Evolutionary conservation across 2,329 filamentous ascomycete species (phyloP).

Genomic region (Penicillium sp.): DNA sequence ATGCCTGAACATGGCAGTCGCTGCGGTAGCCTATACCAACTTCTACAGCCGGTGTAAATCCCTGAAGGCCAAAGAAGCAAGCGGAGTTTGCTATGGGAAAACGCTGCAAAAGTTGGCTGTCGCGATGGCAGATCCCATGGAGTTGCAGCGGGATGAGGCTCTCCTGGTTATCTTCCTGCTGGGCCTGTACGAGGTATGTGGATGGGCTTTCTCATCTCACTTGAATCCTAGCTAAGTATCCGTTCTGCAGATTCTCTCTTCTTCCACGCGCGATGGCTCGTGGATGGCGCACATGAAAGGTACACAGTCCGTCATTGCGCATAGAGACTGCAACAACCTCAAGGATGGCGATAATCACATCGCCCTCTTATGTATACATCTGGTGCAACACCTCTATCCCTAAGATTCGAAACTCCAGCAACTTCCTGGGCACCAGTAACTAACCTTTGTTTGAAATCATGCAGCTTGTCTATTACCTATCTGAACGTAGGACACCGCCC

Average conservation of each 20-base stretch:
- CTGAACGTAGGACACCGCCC: conserved; percentile 6
- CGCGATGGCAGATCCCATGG: conserved; percentile 4
- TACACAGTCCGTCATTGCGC: conserved; percentile 12
- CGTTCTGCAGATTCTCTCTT: conserved; percentile 11
- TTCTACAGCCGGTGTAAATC: conserved; percentile 9
- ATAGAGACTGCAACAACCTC: conserved; percentile 4
- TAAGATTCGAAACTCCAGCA: no score
- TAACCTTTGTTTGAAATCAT: background rate
- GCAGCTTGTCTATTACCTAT: conserved; percentile 8
- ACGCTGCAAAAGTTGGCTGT: conserved; percentile 9
- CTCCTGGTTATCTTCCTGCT: conserved; percentile 13
- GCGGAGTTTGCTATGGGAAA: conserved; percentile 8
- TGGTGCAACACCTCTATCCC: conserved; percentile 2
- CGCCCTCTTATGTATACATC: conserved; percentile 9
- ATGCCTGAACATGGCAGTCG: conserved; percentile 8
- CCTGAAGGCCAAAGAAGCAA: conserved; percentile 7
- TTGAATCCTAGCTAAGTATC: background rate
- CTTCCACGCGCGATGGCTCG: conserved; percentile 9
- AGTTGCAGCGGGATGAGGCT: conserved; percentile 9
- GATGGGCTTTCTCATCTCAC: no score
- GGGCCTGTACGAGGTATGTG: conserved; percentile 14
- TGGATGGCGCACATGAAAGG: conserved; percentile 16
- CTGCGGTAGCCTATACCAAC: conserved; percentile 13
- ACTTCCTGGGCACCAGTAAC: no score
- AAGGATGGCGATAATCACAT: conserved; percentile 8